Evolutionary conservation across 2,329 filamentous ascomycete species (phyloP), one percentile per base, ranked within the genome.

Genomic region (Hymenoscyphus infarciens): DNA sequence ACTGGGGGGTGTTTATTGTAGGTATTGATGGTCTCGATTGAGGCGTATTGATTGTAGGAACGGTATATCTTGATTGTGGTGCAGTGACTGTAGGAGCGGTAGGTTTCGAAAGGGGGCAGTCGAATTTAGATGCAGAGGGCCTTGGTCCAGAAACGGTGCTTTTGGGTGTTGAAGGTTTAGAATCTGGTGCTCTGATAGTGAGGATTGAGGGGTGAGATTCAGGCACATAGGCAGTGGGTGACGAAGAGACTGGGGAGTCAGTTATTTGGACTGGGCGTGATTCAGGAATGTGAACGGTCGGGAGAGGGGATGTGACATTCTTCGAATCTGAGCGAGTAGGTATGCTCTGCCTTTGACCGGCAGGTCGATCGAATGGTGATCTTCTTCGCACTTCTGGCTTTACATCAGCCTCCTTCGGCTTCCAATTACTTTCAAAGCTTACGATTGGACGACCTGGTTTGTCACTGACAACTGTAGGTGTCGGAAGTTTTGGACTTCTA

Each of bases 401-500:
- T 79, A 85, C 77, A 85, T 92, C 88, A 82, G 89, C 71, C 72
- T 74, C 71, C 59, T 70, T 82, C 74, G 87, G 84, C 81, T 87
- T 89, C 87, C 91, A 97, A 74, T 89, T 85, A 72, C 85, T 85
- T 78, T 96, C 85, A 82, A 98, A 98, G 83, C 94, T 98, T 82
- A 98, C 94, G 81, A 98, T 98, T 67, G 94, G 94, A 74, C 94
- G 87, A 71, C 92, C 92, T 71, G 90, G 89, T 73, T 84, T 90
- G 79, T 97, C 90, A 79, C 92, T 97, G 76, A 98, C 93, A 72
- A 91, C 88, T 61, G 90, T 91, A 68, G 94, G 94, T 72, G 89
- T 94, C 31, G 93, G 94, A 66, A 98, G 81, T 74, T 91, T 96
- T 62, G 87, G 78, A 77, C 92, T 97, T 73, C 93, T 88, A 76